Conservation (phyloP, 768 basidiomycete species). For the Termitomyces sp. region DNA sequence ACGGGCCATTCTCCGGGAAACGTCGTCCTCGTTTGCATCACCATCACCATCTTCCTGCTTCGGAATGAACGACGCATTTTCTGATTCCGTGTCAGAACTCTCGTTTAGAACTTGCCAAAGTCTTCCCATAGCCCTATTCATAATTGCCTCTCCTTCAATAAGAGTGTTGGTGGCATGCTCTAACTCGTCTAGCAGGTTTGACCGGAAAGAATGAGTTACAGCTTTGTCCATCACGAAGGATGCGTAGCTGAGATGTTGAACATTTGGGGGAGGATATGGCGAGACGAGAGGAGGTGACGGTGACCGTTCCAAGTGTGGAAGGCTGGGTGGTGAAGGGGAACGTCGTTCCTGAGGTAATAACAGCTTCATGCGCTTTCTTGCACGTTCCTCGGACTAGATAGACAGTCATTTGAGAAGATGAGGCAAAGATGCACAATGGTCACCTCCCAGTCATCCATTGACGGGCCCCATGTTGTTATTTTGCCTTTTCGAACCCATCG, state of each 20-base stretch:
- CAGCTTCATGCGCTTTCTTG: conserved; percentile 72
- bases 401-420: conserved; percentile 10
- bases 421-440: conserved; percentile 12
- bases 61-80: conserved; percentile 43
- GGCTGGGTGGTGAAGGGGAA: conserved; percentile 64
- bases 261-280: conserved; percentile 65
- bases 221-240: conserved; percentile 85
- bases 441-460: conserved; percentile 85
- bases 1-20: conserved; percentile 40
- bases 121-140: conserved; percentile 71
- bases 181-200: conserved; percentile 70
- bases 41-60: conserved; percentile 68
- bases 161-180: conserved; percentile 79
- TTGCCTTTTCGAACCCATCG: conserved; percentile 83
- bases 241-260: conserved; percentile 70
- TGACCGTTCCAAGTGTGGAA: conserved; percentile 74
- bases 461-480: conserved; percentile 78
- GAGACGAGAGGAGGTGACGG: conserved; percentile 72
- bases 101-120: conserved; percentile 81
- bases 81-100: conserved; percentile 41
- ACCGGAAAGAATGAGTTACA: conserved; percentile 80
- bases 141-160: conserved; percentile 74
- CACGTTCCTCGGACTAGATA: conserved; percentile 71
- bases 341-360: conserved; percentile 57
- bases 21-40: conserved; percentile 37